A percentile compares a stretch with the other conserved stretches of the same genome.
These are phyloP conservation scores for Novymonas esmeraldas DNA, from an alignment of 208 protist genomes.

Conservation along the genomic window DNA sequence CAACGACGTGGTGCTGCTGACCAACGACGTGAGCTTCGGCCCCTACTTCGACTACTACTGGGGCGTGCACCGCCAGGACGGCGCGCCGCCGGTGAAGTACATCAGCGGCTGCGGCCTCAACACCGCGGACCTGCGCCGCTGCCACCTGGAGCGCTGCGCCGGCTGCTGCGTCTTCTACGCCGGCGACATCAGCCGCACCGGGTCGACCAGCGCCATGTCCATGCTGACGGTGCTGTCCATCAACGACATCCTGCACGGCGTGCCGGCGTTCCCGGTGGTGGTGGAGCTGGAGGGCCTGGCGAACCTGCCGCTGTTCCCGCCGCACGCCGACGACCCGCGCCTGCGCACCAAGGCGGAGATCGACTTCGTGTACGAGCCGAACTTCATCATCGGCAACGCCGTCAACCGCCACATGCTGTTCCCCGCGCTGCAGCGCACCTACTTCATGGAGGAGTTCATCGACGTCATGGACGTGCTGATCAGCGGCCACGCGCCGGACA, in stretches of 20 bases:
- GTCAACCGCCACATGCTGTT: conserved; percentile 82
- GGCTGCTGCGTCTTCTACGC: conserved; percentile 78
- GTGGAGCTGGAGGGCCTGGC: conserved; percentile 75
- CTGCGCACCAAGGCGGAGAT: conserved; percentile 62
- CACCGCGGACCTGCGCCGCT: conserved; percentile 61
- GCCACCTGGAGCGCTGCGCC: conserved; percentile 71
- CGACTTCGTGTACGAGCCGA: conserved; percentile 86
- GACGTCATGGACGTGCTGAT: conserved; percentile 83
- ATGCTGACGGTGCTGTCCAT: conserved; percentile 80
- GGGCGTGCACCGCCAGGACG: conserved; percentile 30
- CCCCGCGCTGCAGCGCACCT: conserved; percentile 66
- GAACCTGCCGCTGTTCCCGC: conserved; percentile 79
- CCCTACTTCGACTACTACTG: conserved; percentile 81
- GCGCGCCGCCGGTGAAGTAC: conserved; percentile 55
- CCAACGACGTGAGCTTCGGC: conserved; percentile 68
- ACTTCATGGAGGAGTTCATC: conserved; percentile 86
- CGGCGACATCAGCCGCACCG: conserved; percentile 67
- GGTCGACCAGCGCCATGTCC: conserved; percentile 82
- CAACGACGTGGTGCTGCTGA: conserved; percentile 78
- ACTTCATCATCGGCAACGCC: conserved; percentile 85
- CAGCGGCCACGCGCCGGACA: conserved; percentile 58
- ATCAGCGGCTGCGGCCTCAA: conserved; percentile 80
- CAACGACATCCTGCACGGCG: conserved; percentile 64
- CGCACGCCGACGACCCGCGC: conserved; percentile 58
- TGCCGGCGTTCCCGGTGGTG: conserved; percentile 72